Evolutionary conservation across 306 rosid genomes (phyloP).

Genomic region (Prunus persica): DNA sequence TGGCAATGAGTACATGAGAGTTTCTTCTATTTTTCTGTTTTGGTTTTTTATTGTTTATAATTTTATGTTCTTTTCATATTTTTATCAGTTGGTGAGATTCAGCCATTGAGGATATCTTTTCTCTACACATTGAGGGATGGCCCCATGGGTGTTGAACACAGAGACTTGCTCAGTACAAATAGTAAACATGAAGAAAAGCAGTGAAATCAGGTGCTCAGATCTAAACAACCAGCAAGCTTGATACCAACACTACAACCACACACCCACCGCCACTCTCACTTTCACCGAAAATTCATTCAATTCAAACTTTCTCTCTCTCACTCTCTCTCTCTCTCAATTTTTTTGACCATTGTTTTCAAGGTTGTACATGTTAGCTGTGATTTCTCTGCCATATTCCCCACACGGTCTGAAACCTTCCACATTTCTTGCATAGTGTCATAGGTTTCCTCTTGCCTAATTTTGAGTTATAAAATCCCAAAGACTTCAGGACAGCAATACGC

Average conservation of each 20-base stretch:
- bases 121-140: constrained; percentile 4
- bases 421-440: constrained; percentile 10
- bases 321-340: constrained; percentile 17
- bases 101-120: neutral
- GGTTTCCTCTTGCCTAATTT: neutral
- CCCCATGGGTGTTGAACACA: constrained; percentile 20
- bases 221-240: constrained; percentile 40
- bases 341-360: constrained; percentile 34
- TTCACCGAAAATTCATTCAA: neutral
- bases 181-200: constrained; percentile 22
- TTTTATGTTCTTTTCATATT: neutral
- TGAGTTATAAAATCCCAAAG: neutral
- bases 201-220: constrained; percentile 30
- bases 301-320: constrained; percentile 11
- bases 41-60: no score
- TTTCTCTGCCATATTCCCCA: constrained; percentile 29
- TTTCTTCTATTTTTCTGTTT: no score
- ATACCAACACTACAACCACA: constrained; percentile 46
- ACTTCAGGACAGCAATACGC: neutral
- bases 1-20: no score
- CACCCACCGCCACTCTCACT: constrained; percentile 13
- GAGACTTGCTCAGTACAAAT: constrained; percentile 15
- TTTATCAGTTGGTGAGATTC: neutral
- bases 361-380: constrained; percentile 25
- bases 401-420: constrained; percentile 27